Percentiles rank a stretch among this genome's conserved stretches.
phyloP scores from a whole-genome alignment of 225 moss, liverwort and hornwort species.

The Antitrichia curtipendula region DNA sequence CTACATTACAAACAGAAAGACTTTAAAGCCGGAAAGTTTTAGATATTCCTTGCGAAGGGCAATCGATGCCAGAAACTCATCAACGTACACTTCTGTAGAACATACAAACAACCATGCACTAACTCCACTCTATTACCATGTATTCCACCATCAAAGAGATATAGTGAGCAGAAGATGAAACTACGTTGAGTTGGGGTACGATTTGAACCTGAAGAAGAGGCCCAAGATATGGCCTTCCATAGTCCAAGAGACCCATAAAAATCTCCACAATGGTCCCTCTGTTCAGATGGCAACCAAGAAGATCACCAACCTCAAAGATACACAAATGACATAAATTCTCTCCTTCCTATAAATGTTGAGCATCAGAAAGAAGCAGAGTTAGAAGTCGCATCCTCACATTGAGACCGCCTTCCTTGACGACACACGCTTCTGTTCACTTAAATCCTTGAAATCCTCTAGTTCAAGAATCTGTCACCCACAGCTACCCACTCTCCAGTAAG shows the following conservation, averaged over 20 bases:
- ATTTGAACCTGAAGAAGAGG: conserved; percentile 30
- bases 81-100: background rate
- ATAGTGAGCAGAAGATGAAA: background rate
- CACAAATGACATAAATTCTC: background rate
- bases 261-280: conserved; percentile 29
- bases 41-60: background rate
- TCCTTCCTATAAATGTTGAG: background rate
- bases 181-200: background rate
- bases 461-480: conserved; percentile 30
- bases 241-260: conserved; percentile 18
- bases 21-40: background rate
- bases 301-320: background rate
- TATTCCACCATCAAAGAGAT: background rate
- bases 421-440: conserved; percentile 7
- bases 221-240: background rate
- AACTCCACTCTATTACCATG: background rate
- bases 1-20: background rate
- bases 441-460: conserved; percentile 20
- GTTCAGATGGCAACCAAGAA: conserved; percentile 1
- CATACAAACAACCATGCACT: background rate
- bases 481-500: conserved; percentile 2
- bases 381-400: conserved; percentile 7
- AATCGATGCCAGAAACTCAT: background rate
- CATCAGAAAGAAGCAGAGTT: background rate
- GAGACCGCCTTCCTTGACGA: conserved; percentile 2